phyloP scores from a whole-genome alignment of 2,329 filamentous ascomycete genomes.

The Monosporascus ibericus region DNA sequence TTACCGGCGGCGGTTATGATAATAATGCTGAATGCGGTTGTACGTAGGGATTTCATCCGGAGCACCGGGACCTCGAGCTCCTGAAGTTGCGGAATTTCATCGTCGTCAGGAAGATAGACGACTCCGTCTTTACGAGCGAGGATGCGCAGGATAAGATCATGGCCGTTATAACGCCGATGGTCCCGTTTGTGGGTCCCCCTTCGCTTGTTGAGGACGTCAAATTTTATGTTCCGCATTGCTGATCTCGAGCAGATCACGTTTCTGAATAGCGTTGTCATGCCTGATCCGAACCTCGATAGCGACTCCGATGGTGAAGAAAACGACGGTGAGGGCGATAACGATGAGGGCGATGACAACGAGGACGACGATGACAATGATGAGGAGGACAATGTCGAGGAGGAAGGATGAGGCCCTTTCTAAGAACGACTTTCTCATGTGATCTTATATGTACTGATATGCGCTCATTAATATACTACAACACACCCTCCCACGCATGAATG shows the following conservation, averaged over 20 bases:
- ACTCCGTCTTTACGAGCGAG: conserved; percentile 56
- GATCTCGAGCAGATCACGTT: conserved; percentile 53
- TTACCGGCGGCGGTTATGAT: background rate
- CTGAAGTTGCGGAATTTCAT: conserved; percentile 78
- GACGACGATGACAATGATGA: conserved; percentile 10
- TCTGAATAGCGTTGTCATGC: conserved; percentile 68
- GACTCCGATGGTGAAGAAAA: conserved; percentile 32
- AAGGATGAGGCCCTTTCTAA: background rate
- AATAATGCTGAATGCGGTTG: background rate
- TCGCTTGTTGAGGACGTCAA: background rate
- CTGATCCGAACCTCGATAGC: conserved; percentile 48
- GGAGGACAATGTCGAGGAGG: conserved; percentile 3
- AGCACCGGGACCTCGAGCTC: conserved; percentile 74
- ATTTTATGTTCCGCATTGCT: background rate
- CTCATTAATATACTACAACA: background rate
- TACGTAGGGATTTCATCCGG: conserved; percentile 62
- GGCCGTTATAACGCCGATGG: conserved; percentile 60
- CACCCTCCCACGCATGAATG: background rate
- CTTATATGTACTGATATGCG: background rate
- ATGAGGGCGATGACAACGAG: conserved; percentile 14
- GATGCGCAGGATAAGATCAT: conserved; percentile 60
- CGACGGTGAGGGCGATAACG: conserved; percentile 26
- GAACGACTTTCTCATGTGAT: background rate
- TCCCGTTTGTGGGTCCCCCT: conserved; percentile 65
- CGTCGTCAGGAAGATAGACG: conserved; percentile 59